Evolutionary conservation across 176 grass and related monocot genomes (phyloP).

Genomic region (Raddia guianensis): DNA sequence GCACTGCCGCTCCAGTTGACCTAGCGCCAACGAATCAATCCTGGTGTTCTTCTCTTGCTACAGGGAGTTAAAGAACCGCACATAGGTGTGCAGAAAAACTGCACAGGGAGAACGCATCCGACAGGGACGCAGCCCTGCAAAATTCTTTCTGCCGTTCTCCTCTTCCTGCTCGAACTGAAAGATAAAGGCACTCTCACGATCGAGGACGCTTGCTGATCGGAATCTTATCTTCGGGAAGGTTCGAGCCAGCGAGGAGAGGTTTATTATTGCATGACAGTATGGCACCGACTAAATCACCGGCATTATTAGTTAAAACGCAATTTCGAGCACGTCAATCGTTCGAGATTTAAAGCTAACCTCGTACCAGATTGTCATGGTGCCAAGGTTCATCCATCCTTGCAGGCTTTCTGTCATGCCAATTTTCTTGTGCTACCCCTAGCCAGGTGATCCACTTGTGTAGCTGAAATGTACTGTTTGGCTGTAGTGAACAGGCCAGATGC

Average conservation of each 20-base stretch:
- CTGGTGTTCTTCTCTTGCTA: neutral
- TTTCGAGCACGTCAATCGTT: neutral
- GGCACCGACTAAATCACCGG: constrained; percentile 42
- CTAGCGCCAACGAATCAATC: neutral
- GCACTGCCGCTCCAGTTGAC: neutral
- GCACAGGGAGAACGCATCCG: constrained; percentile 24
- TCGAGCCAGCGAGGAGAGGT: neutral
- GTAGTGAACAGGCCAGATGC: constrained; percentile 16
- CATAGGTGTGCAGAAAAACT: neutral
- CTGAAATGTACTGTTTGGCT: neutral
- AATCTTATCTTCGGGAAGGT: constrained; percentile 24
- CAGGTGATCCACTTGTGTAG: too few species aligned
- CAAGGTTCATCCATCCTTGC: neutral
- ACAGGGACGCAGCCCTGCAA: neutral
- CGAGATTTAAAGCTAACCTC: neutral
- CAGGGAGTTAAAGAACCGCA: neutral
- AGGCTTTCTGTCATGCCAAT: constrained; percentile 1
- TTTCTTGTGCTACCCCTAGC: neutral
- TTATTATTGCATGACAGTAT: neutral
- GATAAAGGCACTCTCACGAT: neutral
- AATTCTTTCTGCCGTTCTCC: constrained; percentile 21
- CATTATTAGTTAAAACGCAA: constrained; percentile 26
- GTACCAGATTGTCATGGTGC: neutral
- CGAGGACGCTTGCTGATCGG: neutral
- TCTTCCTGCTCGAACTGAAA: neutral